phyloP scores from a whole-genome alignment of 495 filamentous ascomycete species.

The Terfezia boudieri region DNA sequence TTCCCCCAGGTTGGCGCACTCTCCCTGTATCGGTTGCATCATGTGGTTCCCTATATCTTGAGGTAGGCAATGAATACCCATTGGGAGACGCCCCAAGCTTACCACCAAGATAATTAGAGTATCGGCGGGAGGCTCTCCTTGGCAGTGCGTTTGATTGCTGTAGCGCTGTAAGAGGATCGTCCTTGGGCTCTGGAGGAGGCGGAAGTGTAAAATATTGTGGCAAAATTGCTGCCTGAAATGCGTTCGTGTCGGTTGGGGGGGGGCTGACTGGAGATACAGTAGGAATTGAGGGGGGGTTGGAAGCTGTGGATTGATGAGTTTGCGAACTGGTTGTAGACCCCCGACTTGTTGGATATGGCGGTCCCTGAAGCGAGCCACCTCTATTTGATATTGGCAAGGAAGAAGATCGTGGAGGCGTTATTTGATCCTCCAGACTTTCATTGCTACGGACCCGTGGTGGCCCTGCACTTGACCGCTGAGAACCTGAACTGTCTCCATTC shows the following conservation, averaged over 20 bases:
- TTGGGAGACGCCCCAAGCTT: constrained; percentile 67
- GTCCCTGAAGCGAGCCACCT: not conserved
- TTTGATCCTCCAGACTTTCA: not conserved
- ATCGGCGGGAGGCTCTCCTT: constrained; percentile 71
- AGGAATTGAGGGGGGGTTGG: not conserved
- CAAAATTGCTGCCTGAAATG: not conserved
- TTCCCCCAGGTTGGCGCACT: constrained; percentile 46
- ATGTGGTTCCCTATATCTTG: constrained; percentile 65
- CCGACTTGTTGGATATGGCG: not conserved
- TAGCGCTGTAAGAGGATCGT: constrained; percentile 75
- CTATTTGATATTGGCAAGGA: constrained; percentile 1
- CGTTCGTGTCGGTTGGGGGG: not conserved
- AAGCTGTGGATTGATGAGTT: not conserved
- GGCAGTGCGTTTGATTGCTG: constrained; percentile 86
- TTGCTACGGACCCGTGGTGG: constrained; percentile 19
- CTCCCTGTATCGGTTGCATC: constrained; percentile 88
- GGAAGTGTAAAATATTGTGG: constrained; percentile 27
- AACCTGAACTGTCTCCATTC: constrained; percentile 34
- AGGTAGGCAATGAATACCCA: constrained; percentile 70
- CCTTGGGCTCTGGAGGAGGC: constrained; percentile 56
- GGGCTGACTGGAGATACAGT: not conserved
- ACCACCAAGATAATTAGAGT: constrained; percentile 86
- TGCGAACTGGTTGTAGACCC: not conserved
- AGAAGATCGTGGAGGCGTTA: not conserved
- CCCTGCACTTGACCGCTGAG: constrained; percentile 15